phyloP scores from a whole-genome alignment of 495 filamentous ascomycete species.

The Aspergillus nanangensis region DNA sequence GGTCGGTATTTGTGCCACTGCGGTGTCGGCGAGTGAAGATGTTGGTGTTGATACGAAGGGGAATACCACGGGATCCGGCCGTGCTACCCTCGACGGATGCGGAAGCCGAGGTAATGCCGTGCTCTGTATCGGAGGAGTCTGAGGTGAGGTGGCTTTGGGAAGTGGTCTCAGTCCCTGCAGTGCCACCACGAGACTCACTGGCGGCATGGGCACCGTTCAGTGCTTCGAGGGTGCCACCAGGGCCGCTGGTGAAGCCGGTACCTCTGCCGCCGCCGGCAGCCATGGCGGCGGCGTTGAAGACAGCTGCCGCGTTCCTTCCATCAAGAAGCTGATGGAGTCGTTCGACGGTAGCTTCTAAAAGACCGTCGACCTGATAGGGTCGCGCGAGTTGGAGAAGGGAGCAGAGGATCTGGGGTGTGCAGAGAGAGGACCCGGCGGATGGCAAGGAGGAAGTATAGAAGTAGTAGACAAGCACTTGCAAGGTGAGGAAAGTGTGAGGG shows the following conservation, averaged over 20 bases:
- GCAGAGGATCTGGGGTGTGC: constrained; percentile 92
- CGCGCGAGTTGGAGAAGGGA: constrained; percentile 90
- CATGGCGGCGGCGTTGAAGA: constrained; percentile 98
- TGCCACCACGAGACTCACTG: constrained; percentile 16
- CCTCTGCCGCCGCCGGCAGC: constrained; percentile 88
- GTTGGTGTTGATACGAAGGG: constrained; percentile 43
- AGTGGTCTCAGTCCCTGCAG: constrained; percentile 21
- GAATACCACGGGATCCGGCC: constrained; percentile 31
- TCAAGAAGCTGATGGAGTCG: constrained; percentile 88
- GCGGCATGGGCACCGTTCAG: constrained; percentile 33
- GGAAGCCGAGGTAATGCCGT: constrained; percentile 25
- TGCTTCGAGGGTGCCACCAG: constrained; percentile 41
- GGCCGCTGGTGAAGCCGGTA: constrained; percentile 43
- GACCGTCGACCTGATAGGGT: constrained; percentile 86
- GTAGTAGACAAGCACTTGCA: constrained; percentile 84
- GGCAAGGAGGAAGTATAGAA: constrained; percentile 90
- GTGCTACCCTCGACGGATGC: constrained; percentile 31
- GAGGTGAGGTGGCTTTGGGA: constrained; percentile 33
- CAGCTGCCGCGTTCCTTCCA: constrained; percentile 87
- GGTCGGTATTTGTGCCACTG: constrained; percentile 16
- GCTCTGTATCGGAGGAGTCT: constrained; percentile 44
- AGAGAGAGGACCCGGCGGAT: constrained; percentile 66
- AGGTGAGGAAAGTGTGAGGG: constrained; percentile 83
- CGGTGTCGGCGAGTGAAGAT: constrained; percentile 25
- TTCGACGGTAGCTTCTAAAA: constrained; percentile 87